Percentiles rank a stretch among this genome's conserved stretches.
phyloP scores from a whole-genome alignment of 305 asterid genomes.

The Solanum hybrid region DNA sequence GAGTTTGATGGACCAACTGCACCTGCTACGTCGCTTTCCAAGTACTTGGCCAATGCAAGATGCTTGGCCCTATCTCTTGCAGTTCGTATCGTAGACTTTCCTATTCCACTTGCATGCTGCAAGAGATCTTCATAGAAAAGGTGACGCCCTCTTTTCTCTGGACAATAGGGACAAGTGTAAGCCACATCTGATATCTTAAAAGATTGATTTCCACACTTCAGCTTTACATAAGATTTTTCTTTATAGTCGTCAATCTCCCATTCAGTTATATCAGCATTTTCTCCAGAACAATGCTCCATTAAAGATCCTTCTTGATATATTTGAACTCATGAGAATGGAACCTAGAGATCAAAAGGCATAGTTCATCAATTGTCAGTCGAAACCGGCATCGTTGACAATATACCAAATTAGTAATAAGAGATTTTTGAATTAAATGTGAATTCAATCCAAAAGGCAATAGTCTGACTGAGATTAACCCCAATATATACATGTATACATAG shows the following conservation, averaged over 20 bases:
- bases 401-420: not conserved
- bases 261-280: slow-evolving; percentile 33
- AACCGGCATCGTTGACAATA: not conserved
- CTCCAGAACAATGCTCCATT: slow-evolving; percentile 28
- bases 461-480: not conserved
- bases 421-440: not conserved
- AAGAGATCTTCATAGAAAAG: slow-evolving; percentile 21
- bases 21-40: slow-evolving; percentile 16
- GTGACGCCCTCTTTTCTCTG: slow-evolving; percentile 37
- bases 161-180: slow-evolving; percentile 74
- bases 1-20: slow-evolving; percentile 15
- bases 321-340: not conserved
- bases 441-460: not conserved
- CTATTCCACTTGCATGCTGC: slow-evolving; percentile 32
- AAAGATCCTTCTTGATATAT: slow-evolving; percentile 5
- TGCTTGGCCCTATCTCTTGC: slow-evolving; percentile 23
- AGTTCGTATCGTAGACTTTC: slow-evolving; percentile 16
- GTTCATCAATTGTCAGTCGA: not conserved
- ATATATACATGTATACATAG: not conserved
- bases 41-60: slow-evolving; percentile 25
- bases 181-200: slow-evolving; percentile 31
- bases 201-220: slow-evolving; percentile 15
- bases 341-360: not conserved
- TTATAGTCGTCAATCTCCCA: slow-evolving; percentile 35
- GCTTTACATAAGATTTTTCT: slow-evolving; percentile 33